Evolutionary conservation across 176 grass and related monocot species (phyloP), one percentile per base, ranked within the genome.

Genomic region (Lolium rigidum): DNA sequence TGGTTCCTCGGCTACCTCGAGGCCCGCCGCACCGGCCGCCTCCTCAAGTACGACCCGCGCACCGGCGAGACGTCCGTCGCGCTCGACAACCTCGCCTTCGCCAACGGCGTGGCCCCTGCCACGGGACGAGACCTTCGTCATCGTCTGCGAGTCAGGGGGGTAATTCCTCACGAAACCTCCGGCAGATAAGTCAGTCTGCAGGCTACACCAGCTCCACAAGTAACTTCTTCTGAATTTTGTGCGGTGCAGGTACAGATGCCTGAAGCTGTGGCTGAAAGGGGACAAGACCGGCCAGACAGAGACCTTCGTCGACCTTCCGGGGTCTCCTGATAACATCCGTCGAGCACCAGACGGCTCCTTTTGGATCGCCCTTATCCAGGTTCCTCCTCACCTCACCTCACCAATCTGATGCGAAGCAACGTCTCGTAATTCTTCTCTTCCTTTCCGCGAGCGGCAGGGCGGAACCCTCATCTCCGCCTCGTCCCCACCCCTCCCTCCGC

Each of bases 51-150:
- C 69, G 91, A 95, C 70, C 87, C 95, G 12, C 41, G 67, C 55
- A 74, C 85, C 39, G 87, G 87, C 64, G 17, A 63, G 21, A 71
- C 91, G 0, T 85, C 87, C 38, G 80, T 90, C 64, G 80, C 85
- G 68, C 92, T 98, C 56, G 28, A 41, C 21, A 11, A 39, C 43
- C 76, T 98, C 61, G 12, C 0, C 75, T 98, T 93, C 82, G 80
- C 95, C 77, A 98, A 98, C 54, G 95, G 95, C 73, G 93, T 95
- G 44, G 87, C 95, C 3, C 3, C 80, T 98, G 35, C 68, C 95
- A 0, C 44, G 18, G 18, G 87, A 59, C 26, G 87, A 93, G 87
- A 67, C 87, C 49, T 98, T 93, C 89, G 38, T 98, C 50, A 73
- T 98, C 10, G 85, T 98, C 22, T 98, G 87, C 65, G 95, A 98